Conservation (phyloP, 2,329 filamentous ascomycete species). For the Cordyceps cateniannulata region DNA sequence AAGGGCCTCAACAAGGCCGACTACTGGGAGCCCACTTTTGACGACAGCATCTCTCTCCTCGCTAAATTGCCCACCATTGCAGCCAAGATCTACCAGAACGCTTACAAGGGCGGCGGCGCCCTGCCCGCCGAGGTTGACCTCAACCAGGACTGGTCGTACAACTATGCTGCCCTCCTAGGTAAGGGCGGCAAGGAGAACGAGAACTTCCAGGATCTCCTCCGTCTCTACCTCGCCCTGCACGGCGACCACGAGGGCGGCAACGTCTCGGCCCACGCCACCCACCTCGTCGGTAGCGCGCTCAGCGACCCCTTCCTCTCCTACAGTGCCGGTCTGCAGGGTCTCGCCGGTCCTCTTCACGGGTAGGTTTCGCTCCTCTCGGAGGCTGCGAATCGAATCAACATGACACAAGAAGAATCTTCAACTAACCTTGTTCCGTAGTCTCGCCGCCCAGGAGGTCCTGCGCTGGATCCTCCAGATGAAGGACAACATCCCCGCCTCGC, state of each 20-base stretch:
- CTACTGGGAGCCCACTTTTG: slow-evolving; percentile 98
- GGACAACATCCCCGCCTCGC: slow-evolving; percentile 69
- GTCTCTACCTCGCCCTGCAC: slow-evolving; percentile 91
- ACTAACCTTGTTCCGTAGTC: slow-evolving; percentile 32
- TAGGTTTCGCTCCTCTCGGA: slow-evolving; percentile 28
- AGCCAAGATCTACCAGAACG: slow-evolving; percentile 94
- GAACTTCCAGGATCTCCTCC: slow-evolving; percentile 90
- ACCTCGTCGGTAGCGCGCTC: slow-evolving; percentile 89
- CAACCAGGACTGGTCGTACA: slow-evolving; percentile 95
- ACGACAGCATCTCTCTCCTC: slow-evolving; percentile 87
- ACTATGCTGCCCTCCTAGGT: slow-evolving; percentile 94
- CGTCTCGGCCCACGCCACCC: slow-evolving; percentile 90
- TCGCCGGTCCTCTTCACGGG: slow-evolving; percentile 72
- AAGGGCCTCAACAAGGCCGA: slow-evolving; percentile 87
- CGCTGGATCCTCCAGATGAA: slow-evolving; percentile 98
- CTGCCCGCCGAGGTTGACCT: slow-evolving; percentile 71
- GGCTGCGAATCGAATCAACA: background rate
- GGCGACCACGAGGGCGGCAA: slow-evolving; percentile 98
- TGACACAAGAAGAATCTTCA: background rate
- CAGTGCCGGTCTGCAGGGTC: slow-evolving; percentile 88
- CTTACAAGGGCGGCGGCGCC: slow-evolving; percentile 67
- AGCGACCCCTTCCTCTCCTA: slow-evolving; percentile 95
- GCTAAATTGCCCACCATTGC: slow-evolving; percentile 96
- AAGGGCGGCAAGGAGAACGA: slow-evolving; percentile 83
- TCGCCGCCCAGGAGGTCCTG: slow-evolving; percentile 94